These are phyloP conservation scores for Diaporthe sp. DNA, from an alignment of 2,329 filamentous ascomycete species.

Conservation along the genomic window DNA sequence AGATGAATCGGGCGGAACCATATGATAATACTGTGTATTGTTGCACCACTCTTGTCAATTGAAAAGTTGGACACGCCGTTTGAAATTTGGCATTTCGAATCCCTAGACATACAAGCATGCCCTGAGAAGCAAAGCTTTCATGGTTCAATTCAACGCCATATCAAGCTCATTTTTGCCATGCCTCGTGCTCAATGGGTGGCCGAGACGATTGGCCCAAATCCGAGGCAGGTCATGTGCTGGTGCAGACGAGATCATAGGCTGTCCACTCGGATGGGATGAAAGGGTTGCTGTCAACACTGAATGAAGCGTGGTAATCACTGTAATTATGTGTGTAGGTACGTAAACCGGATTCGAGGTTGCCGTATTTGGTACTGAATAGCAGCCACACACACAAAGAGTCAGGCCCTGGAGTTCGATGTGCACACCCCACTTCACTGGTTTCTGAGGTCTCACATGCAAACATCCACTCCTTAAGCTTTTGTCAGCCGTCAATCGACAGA, in stretches of 20 bases:
- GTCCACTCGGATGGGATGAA: too few relatives aligned
- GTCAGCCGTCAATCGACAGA: neutral
- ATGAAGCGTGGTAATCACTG: neutral
- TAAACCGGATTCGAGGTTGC: neutral
- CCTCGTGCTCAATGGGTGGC: neutral
- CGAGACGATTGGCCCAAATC: neutral
- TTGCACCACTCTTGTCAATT: neutral
- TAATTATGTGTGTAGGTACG: neutral
- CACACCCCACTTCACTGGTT: neutral
- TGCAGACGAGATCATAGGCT: neutral
- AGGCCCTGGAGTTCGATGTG: neutral
- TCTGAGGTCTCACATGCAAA: neutral
- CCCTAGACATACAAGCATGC: neutral
- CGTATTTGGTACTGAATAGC: constrained; percentile 3
- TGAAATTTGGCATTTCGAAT: neutral
- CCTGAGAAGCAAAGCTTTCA: too few relatives aligned
- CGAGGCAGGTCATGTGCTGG: fast-evolving
- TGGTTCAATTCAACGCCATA: too few relatives aligned
- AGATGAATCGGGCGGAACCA: neutral
- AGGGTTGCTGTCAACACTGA: neutral
- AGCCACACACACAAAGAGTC: constrained; percentile 2
- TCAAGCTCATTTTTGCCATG: neutral
- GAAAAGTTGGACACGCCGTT: neutral
- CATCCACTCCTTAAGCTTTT: neutral
- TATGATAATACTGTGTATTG: neutral